Conservation (phyloP, 192 early-diverging fungal species). For the Coemansia guatemalensis region DNA sequence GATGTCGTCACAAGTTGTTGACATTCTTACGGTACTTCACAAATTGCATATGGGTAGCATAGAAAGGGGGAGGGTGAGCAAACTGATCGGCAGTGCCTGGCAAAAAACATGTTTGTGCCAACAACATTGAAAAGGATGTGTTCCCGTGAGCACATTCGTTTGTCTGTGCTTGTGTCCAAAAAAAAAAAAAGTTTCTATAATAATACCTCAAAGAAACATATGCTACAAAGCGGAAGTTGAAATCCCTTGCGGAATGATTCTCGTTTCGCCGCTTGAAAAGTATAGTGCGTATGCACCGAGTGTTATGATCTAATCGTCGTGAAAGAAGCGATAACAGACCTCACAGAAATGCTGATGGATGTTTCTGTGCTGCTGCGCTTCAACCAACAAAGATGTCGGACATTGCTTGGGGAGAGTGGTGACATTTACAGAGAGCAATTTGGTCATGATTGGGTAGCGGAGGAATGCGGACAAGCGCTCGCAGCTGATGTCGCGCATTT, state of each 20-base stretch:
- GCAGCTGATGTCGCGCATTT: neutral
- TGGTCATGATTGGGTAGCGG: neutral
- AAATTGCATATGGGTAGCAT: neutral
- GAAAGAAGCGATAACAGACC: too few relatives aligned
- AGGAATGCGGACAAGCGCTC: neutral
- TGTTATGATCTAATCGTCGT: neutral
- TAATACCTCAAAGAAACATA: neutral
- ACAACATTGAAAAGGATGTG: neutral
- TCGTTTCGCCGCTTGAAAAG: neutral
- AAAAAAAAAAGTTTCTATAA: neutral
- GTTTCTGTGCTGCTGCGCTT: neutral
- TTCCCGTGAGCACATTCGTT: neutral
- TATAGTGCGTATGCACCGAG: neutral
- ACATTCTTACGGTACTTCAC: neutral
- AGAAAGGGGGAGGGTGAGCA: neutral
- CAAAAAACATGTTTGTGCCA: neutral
- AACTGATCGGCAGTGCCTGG: neutral
- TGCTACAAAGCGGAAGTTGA: neutral
- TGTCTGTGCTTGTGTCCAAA: neutral
- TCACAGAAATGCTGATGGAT: neutral
- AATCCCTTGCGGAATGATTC: conserved; percentile 11
- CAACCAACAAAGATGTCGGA: neutral
- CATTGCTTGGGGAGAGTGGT: too few relatives aligned
- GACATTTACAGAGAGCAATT: neutral
- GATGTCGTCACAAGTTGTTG: neutral